phyloP scores from a whole-genome alignment of 345 rosid genomes.

The Nephelium lappaceum region DNA sequence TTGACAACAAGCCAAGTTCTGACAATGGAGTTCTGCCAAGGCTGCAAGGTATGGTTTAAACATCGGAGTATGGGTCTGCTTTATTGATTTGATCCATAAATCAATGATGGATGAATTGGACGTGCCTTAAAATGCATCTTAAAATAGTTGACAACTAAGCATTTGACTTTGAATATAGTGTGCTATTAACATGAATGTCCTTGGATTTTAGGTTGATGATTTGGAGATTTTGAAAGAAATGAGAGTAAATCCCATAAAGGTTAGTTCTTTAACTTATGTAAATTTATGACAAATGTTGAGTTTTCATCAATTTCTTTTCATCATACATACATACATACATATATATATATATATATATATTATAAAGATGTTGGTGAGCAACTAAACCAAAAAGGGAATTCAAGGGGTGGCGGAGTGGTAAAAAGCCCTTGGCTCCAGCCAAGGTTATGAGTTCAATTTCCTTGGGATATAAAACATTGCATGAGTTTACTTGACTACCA shows the following conservation, averaged over 20 bases:
- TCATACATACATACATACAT: too few relatives aligned
- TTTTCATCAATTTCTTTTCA: too few relatives aligned
- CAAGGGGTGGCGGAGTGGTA: not conserved
- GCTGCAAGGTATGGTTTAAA: slow-evolving; percentile 63
- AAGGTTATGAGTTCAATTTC: not conserved
- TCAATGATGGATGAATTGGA: slow-evolving; percentile 1
- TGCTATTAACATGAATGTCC: slow-evolving; percentile 33
- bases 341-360: too few relatives aligned
- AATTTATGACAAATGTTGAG: not conserved
- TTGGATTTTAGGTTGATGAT: slow-evolving; percentile 79
- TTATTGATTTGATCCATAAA: not conserved
- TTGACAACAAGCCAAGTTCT: slow-evolving; percentile 76
- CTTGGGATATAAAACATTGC: not conserved
- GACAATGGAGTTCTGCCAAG: slow-evolving; percentile 81
- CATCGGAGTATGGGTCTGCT: not conserved
- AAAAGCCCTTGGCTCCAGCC: not conserved
- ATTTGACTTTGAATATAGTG: slow-evolving; percentile 16
- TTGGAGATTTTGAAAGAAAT: slow-evolving; percentile 54
- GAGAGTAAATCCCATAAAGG: slow-evolving; percentile 63
- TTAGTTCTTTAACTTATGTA: slow-evolving; percentile 29
- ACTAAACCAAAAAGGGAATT: not conserved
- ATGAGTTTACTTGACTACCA: not conserved
- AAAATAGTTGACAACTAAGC: not conserved
- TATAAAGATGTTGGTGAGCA: too few relatives aligned
- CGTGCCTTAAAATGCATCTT: not conserved